Conservation (phyloP, 148 eudicot species). For the Silene conica region DNA sequence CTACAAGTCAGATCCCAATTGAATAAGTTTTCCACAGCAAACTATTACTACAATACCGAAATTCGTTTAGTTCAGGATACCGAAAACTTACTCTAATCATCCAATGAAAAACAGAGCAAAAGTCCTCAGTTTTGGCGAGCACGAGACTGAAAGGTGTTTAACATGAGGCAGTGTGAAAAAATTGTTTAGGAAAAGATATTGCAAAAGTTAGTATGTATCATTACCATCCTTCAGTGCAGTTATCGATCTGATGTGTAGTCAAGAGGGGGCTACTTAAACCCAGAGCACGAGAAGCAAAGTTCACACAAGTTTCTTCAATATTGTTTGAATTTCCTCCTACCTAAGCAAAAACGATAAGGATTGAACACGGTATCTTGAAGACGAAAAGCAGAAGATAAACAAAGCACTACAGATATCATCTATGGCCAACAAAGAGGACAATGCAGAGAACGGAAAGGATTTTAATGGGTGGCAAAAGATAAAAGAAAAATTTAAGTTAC, state of each 20-base stretch:
- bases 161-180: background rate
- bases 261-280: conserved; percentile 54
- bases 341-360: conserved; percentile 28
- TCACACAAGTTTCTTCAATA: conserved; percentile 90
- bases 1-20: conserved; percentile 3
- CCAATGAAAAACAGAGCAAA: conserved; percentile 74
- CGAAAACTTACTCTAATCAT: conserved; percentile 72
- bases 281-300: conserved; percentile 89
- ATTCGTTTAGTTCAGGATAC: too few species aligned
- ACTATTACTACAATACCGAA: too few species aligned
- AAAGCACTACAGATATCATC: background rate
- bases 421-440: background rate
- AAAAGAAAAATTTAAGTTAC: background rate
- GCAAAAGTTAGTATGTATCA: background rate
- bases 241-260: conserved; percentile 98
- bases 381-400: background rate
- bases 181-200: background rate
- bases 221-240: conserved; percentile 98
- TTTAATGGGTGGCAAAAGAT: background rate
- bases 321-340: conserved; percentile 97
- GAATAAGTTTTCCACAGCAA: background rate
- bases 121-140: conserved; percentile 75
- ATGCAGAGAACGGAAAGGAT: background rate
- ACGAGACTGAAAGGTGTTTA: conserved; percentile 62
- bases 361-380: background rate